Percentiles rank a stretch among this genome's conserved stretches.
Evolutionary conservation across 2,329 filamentous ascomycete species (phyloP).

Genomic region (Hansfordia pulvinata): DNA sequence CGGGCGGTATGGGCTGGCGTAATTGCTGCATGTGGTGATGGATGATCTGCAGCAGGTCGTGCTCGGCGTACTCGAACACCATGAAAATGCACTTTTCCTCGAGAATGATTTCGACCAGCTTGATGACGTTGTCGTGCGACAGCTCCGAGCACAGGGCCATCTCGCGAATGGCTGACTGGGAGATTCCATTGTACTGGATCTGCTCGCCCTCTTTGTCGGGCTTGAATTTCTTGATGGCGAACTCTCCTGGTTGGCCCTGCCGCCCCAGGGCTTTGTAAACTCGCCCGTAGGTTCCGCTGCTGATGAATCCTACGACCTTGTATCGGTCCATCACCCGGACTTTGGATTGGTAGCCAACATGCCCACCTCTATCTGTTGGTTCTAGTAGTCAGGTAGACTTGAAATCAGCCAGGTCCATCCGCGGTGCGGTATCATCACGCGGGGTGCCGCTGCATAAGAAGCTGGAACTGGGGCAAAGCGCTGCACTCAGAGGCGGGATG

Average conservation of each 20-base stretch:
- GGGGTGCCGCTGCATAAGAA: slow-evolving; percentile 3
- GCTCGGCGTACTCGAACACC: slow-evolving; percentile 98
- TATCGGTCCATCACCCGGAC: slow-evolving; percentile 86
- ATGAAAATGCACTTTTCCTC: slow-evolving; percentile 99
- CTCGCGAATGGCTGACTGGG: slow-evolving; percentile 90
- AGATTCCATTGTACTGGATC: slow-evolving; percentile 91
- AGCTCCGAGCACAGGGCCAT: slow-evolving; percentile 96
- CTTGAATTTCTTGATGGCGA: slow-evolving; percentile 99
- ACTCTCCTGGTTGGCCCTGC: slow-evolving; percentile 63
- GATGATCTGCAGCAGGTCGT: slow-evolving; percentile 94
- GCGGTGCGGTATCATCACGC: not conserved
- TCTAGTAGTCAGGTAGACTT: no score
- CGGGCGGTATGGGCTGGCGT: slow-evolving; percentile 74
- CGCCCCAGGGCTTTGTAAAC: slow-evolving; percentile 89
- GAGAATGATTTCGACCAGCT: slow-evolving; percentile 85
- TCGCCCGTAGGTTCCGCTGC: slow-evolving; percentile 91
- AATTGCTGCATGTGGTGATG: slow-evolving; percentile 91
- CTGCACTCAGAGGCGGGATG: slow-evolving; percentile 6
- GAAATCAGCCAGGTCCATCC: no score
- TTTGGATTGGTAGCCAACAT: slow-evolving; percentile 53
- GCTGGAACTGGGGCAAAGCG: slow-evolving; percentile 7
- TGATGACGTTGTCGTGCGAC: slow-evolving; percentile 77
- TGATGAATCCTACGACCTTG: slow-evolving; percentile 96
- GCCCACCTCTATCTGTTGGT: slow-evolving; percentile 34
- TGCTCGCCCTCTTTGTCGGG: slow-evolving; percentile 96